Conservation (phyloP, 1,284 basidiomycete species). For the Inonotus hispidus region DNA sequence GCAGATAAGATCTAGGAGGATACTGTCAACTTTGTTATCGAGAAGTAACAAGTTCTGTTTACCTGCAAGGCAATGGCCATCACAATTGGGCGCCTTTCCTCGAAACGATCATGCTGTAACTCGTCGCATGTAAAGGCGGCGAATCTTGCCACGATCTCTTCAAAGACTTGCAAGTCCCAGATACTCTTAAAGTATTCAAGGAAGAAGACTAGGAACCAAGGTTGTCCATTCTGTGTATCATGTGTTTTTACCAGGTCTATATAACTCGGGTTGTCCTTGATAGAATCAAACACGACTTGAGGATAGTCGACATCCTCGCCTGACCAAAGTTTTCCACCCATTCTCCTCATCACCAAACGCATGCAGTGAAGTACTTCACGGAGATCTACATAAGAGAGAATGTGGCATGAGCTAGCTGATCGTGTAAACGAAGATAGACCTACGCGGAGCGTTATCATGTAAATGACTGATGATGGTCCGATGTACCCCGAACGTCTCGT, state of each 20-base stretch:
- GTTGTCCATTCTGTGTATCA: constrained; percentile 31
- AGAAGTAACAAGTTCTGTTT: constrained; percentile 27
- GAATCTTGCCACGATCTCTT: constrained; percentile 63
- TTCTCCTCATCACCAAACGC: constrained; percentile 45
- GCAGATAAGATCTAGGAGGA: constrained; percentile 21
- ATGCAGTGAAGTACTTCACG: constrained; percentile 56
- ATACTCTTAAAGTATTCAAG: constrained; percentile 52
- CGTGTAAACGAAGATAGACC: constrained; percentile 30
- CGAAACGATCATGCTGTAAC: constrained; percentile 69
- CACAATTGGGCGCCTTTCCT: constrained; percentile 48
- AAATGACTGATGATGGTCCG: constrained; percentile 54
- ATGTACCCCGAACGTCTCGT: constrained; percentile 34
- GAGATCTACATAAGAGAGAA: constrained; percentile 48
- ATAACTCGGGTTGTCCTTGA: constrained; percentile 73
- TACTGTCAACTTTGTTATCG: not conserved
- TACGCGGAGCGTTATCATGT: constrained; percentile 57
- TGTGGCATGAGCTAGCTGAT: not conserved
- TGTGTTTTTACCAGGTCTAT: constrained; percentile 41
- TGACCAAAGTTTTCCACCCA: constrained; percentile 56
- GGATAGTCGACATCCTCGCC: constrained; percentile 65
- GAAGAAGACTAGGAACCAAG: constrained; percentile 52
- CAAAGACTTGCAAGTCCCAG: constrained; percentile 46
- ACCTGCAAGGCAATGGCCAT: constrained; percentile 61
- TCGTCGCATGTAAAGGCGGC: constrained; percentile 72
- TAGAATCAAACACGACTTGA: constrained; percentile 71